Evolutionary conservation across 768 basidiomycete species (phyloP), one percentile per base, ranked within the genome.

Genomic region (Pholiota microspora): DNA sequence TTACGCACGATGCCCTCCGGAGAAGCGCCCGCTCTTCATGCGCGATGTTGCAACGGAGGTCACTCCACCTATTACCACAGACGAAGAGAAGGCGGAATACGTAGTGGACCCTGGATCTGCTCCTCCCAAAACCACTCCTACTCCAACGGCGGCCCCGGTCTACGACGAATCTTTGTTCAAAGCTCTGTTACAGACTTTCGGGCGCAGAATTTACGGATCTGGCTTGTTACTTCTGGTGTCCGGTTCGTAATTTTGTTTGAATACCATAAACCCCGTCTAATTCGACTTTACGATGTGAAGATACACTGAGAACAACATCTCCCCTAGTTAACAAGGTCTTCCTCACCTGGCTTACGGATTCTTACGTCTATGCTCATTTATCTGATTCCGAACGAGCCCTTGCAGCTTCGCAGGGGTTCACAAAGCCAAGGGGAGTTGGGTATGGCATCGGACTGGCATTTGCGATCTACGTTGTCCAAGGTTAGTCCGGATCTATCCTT

Each of bases 391-490:
- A 76, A 42, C 74, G 72, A 31, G 72, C 67, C 0, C 64, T 67
- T 3, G 67, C 70, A 0, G 50, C 58, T 1, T 55, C 56, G 9
- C 55, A 54, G 63, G 71, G 32, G 44, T 76, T 53, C 32, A 59
- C 51, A 9, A 58, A 59, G 8, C 82, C 84, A 2, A 69, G 61
- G 29, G 79, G 80, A 0, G 72, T 86, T 34, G 84, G 85, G 0
- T 82, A 80, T 63, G 85, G 85, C 1, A 76, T 87, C 49, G 85
- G 85, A 5, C 64, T 86, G 1, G 84, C 77, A 0, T 70, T 83
- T 49, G 83, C 73, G 3, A 63, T 86, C 25, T 85, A 84, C 57
- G 71, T 67, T 0, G 86, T 85, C 85, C 84, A 85, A 75, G 76
- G 82, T 78, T 53, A 38, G 67, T 56, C 47, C 45, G 47, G 24